Conservation (phyloP, 768 basidiomycete genomes). For the Termitomyces titanicus region DNA sequence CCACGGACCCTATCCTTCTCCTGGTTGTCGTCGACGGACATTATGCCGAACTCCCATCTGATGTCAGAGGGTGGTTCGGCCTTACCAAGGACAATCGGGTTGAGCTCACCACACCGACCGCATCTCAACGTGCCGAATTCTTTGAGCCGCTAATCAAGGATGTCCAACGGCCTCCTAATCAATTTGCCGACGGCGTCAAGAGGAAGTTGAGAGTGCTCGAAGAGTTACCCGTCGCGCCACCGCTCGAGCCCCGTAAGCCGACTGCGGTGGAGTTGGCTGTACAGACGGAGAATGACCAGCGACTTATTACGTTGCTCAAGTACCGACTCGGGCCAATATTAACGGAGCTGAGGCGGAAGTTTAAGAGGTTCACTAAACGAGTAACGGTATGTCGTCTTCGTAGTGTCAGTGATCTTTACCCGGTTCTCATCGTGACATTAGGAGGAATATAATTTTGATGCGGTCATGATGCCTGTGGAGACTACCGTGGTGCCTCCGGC, state of each 20-base stretch:
- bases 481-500: conserved; percentile 5
- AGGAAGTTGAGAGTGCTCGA: conserved; percentile 83
- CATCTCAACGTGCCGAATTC: conserved; percentile 63
- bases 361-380: conserved; percentile 82
- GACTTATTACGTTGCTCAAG: conserved; percentile 76
- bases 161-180: conserved; percentile 71
- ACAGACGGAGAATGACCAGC: conserved; percentile 81
- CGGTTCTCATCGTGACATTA: conserved; percentile 20
- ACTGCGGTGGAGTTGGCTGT: conserved; percentile 77
- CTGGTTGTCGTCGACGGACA: conserved; percentile 85
- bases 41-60: conserved; percentile 65
- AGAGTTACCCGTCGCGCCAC: conserved; percentile 83
- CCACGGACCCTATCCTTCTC: conserved; percentile 91
- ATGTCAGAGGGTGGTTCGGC: conserved; percentile 93
- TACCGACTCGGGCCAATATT: conserved; percentile 90
- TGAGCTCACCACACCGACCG: conserved; percentile 48
- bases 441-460: conserved; percentile 74
- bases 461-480: conserved; percentile 14
- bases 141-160: conserved; percentile 72
- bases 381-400: conserved; percentile 53
- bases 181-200: conserved; percentile 87
- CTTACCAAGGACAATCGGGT: conserved; percentile 70
- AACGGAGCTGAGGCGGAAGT: conserved; percentile 87
- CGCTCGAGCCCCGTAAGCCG: conserved; percentile 80
- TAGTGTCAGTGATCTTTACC: neutral